Evolutionary conservation across 257 asterid genomes (phyloP).

Genomic region (Lantana camara): DNA sequence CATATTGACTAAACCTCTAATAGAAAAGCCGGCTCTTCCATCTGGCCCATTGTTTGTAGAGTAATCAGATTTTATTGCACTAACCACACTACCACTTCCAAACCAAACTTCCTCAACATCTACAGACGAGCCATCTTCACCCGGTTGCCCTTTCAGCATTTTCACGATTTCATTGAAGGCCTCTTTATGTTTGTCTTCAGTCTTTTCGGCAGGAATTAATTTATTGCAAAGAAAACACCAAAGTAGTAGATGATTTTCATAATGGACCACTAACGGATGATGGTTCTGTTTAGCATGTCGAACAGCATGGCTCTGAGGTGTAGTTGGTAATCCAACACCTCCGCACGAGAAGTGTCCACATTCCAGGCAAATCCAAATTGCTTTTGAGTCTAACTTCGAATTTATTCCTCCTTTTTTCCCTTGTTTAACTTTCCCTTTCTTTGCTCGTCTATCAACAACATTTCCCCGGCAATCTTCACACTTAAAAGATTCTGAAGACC

Average conservation of each 20-base stretch:
- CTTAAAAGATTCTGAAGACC: conserved; percentile 40
- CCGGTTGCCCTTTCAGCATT: conserved; percentile 51
- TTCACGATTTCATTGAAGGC: conserved; percentile 58
- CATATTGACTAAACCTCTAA: conserved; percentile 83
- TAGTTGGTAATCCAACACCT: conserved; percentile 78
- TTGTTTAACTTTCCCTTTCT: conserved; percentile 65
- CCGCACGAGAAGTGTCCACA: conserved; percentile 91
- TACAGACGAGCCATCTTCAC: conserved; percentile 42
- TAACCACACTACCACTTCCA: conserved; percentile 57
- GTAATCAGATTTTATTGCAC: conserved; percentile 48
- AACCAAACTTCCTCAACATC: conserved; percentile 85
- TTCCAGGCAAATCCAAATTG: conserved; percentile 85
- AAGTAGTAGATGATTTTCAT: conserved; percentile 61
- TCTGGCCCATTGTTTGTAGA: conserved; percentile 32
- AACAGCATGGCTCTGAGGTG: conserved; percentile 79
- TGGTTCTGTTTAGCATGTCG: conserved; percentile 69
- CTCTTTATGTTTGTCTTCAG: conserved; percentile 54
- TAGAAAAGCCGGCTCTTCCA: conserved; percentile 38
- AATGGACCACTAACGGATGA: conserved; percentile 71
- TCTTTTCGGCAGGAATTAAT: conserved; percentile 49
- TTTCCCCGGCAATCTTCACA: conserved; percentile 85
- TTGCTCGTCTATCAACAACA: conserved; percentile 48
- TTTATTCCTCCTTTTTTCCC: conserved; percentile 64
- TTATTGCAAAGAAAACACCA: conserved; percentile 78
- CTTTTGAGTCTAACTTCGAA: conserved; percentile 48